These are phyloP conservation scores for Leishmania amazonensis DNA, from an alignment of 208 protist genomes.

Conservation along the genomic window DNA sequence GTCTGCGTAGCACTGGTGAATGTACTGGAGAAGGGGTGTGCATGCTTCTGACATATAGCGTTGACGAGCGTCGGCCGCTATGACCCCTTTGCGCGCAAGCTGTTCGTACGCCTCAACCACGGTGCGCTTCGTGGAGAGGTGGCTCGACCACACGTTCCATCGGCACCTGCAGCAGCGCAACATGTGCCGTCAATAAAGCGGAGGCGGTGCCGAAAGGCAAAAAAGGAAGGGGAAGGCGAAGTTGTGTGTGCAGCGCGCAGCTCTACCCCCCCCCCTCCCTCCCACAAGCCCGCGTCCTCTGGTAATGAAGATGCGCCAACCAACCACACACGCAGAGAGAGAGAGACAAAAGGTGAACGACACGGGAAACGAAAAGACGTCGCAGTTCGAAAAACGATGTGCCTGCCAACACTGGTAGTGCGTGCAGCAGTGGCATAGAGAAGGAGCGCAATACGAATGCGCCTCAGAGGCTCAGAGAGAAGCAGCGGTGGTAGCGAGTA, in stretches of 20 bases:
- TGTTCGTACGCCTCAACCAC: constrained; percentile 71
- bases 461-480: not conserved
- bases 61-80: constrained; percentile 54
- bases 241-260: not conserved
- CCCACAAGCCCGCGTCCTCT: not conserved
- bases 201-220: not conserved
- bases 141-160: constrained; percentile 50
- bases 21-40: constrained; percentile 49
- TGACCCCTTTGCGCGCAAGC: constrained; percentile 65
- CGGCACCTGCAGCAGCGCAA: constrained; percentile 10
- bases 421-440: not conserved
- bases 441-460: not conserved
- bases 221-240: not conserved
- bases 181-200: not conserved
- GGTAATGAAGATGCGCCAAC: not conserved
- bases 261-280: not conserved
- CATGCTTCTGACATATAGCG: constrained; percentile 70
- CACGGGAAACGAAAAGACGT: not conserved
- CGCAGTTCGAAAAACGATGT: not conserved
- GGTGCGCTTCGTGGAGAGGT: constrained; percentile 53
- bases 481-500: not conserved
- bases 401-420: not conserved
- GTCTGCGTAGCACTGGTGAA: constrained; percentile 34
- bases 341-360: not conserved
- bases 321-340: not conserved